Evolutionary conservation across 345 rosid genomes (phyloP), one percentile per base, ranked within the genome.

Genomic region (Eucalyptus curtisii): DNA sequence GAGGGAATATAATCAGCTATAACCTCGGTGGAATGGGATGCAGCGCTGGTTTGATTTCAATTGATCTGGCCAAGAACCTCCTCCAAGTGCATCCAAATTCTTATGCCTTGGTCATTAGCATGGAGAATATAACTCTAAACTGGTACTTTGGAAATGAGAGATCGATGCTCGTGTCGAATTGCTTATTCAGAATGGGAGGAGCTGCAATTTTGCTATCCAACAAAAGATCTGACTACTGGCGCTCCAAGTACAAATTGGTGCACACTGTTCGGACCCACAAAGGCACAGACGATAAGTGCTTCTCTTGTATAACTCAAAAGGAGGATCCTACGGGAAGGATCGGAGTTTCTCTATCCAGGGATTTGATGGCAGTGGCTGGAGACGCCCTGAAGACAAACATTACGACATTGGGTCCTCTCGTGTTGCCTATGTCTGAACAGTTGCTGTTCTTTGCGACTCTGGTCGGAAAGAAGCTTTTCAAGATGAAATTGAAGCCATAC

Each of bases 41-140:
- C 53, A 94, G 97, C 88, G 97, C 97, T 7, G 97, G 97, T 55
- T 91, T 95, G 61, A 93, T 95, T 57, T 92, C 97, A 2, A 89
- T 94, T 42, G 95, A 93, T 89, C 93, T 95, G 6, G 97, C 95
- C 4, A 94, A 94, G 87, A 80, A 91, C 49, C 95, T 95, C 31
- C 94, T 95, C 48, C 92, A 68, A 55, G 95, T 92, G 24, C 92
- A 91, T 64, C 94, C 96, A 25, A 93, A 93, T 87, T 89, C 94
- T 2, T 92, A 90, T 53, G 97, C 96, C 44, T 87, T 95, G 57
- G 96, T 95, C 52, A 88, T 95, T 59, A 95, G 96, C 91, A 94
- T 93, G 88, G 96, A 95, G 88, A 95, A 92, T 84, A 91, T 94
- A 19, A 95, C 96, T 24, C 87, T 93, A 42, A 94, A 94, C 55